Evolutionary conservation across 192 early-diverging fungal species (phyloP), one percentile per base, ranked within the genome.

Genomic region (Spizellomyces punctatus): DNA sequence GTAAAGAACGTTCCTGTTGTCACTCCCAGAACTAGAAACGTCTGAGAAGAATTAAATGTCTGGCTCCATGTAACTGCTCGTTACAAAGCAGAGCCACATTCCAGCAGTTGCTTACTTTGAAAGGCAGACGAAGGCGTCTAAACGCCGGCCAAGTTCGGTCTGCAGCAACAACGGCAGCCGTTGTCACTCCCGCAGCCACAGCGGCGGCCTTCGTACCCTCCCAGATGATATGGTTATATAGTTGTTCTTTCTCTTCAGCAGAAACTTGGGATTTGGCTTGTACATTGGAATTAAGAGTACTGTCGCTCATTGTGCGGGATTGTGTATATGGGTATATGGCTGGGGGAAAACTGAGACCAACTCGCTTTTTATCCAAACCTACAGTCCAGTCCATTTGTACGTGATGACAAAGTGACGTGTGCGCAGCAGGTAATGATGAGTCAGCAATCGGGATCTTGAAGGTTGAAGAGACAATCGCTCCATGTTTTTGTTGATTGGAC

Each of bases 1-100:
- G 66, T 75, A 56, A 75, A 67, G 73, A 69, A 75, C n/a, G 72
- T 75, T 36, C 66, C 73, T 10, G 73, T 68, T 27, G 66, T 63
- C 6, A 54, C 48, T 7, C 36, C 73, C 19, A 68, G 58, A 42
- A 59, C 48, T 5, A 75, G 41, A 19, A 68, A 69, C 17, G 61
- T 62, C 58, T 62, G 21, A 0, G 14, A 5, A 58, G 16, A 49
- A 16, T n/a, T 50, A n/a, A 14, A 16, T 27, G 42, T 4, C 14
- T 36, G 27, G 27, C 27, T 36, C 27, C 27, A 36, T 36, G 27
- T 36, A 42, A 44, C 16, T 16, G 42, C 6, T 65, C n/a, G 27
- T 36, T 36, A 36, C 27, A 36, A 36, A 36, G 27, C 27, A 36
- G 27, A 3, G 3, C 27, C 4, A 36, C 59, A 42, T 41, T 9